Evolutionary conservation across 164 flowering plant genomes (phyloP).

Genomic region (Sextonia rubra): DNA sequence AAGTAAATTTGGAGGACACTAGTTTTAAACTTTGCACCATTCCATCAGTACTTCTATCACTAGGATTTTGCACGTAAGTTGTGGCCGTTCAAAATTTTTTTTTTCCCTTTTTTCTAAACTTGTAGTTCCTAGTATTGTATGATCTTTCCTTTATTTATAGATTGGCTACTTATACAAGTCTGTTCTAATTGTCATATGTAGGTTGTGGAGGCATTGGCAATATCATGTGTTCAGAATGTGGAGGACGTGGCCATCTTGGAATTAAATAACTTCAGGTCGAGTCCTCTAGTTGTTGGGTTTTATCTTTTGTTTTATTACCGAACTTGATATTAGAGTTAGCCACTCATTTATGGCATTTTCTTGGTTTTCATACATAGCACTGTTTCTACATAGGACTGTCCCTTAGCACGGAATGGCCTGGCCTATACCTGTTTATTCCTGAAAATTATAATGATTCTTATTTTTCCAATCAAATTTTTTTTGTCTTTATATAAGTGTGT

Average conservation of each 20-base stretch:
- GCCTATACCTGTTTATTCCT: too few relatives aligned
- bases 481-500: too few relatives aligned
- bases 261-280: not conserved
- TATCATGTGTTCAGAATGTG: constrained; percentile 42
- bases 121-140: not conserved
- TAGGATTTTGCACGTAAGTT: too few relatives aligned
- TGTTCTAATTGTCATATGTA: constrained; percentile 11
- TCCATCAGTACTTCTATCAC: too few relatives aligned
- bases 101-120: too few relatives aligned
- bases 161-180: not conserved
- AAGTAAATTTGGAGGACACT: too few relatives aligned
- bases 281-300: not conserved
- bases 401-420: not conserved
- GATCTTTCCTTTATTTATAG: not conserved
- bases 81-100: too few relatives aligned
- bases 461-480: too few relatives aligned
- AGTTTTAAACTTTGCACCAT: too few relatives aligned
- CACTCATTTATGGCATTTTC: not conserved
- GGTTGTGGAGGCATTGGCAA: constrained; percentile 62
- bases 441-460: too few relatives aligned
- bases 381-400: not conserved
- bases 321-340: not conserved
- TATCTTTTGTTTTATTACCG: not conserved
- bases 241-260: constrained; percentile 41
- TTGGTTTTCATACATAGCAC: too few relatives aligned